phyloP scores from a whole-genome alignment of 805 yeast species.

The Metschnikowia proteae region DNA sequence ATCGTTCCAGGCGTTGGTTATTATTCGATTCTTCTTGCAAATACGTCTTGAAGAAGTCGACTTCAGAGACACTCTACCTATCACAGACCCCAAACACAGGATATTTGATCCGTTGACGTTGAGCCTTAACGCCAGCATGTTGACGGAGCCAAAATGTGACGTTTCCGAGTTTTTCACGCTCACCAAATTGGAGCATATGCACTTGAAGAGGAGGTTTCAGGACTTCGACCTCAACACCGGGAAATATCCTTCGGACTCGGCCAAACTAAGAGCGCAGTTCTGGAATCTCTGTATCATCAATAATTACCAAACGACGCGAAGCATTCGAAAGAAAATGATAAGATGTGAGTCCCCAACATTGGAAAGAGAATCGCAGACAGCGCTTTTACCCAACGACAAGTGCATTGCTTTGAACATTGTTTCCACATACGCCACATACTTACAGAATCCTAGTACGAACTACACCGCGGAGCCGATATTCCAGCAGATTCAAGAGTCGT shows the following conservation, averaged over 20 bases:
- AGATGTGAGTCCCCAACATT: not conserved
- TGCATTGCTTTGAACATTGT: conserved; percentile 14
- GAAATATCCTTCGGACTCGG: conserved; percentile 20
- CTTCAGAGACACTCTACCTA: conserved; percentile 6
- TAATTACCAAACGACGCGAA: conserved; percentile 8
- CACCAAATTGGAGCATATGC: conserved; percentile 25
- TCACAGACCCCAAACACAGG: conserved; percentile 6
- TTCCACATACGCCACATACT: not conserved
- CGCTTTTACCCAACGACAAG: conserved; percentile 13
- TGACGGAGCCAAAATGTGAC: conserved; percentile 3
- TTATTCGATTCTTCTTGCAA: conserved; percentile 15
- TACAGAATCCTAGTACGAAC: not conserved
- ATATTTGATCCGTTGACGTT: conserved; percentile 7
- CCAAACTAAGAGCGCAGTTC: conserved; percentile 25
- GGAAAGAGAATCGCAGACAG: not conserved
- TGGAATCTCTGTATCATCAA: conserved; percentile 31
- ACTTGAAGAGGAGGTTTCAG: conserved; percentile 20
- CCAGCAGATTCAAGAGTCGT: conserved; percentile 8
- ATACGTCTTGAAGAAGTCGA: conserved; percentile 1
- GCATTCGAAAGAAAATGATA: not conserved
- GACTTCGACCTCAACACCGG: conserved; percentile 22
- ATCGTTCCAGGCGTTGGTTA: conserved; percentile 15
- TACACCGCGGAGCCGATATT: conserved; percentile 8
- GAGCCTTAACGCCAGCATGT: conserved; percentile 1
- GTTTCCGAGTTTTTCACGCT: conserved; percentile 10